Conservation (phyloP, 2,329 filamentous ascomycete species). For the Xylaria sp. region DNA sequence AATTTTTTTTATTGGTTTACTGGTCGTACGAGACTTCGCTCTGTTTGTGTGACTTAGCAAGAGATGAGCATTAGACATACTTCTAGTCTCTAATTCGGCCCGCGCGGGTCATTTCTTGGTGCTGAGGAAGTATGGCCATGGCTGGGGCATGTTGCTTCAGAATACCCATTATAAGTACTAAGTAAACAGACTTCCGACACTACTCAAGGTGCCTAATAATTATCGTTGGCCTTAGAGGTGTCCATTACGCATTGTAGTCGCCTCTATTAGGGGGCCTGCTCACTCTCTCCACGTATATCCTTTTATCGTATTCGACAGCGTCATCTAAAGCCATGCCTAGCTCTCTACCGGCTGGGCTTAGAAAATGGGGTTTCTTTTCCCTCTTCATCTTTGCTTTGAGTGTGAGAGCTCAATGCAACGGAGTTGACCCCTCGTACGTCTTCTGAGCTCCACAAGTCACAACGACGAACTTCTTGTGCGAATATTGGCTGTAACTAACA, state of each 20-base stretch:
- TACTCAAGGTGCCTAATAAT: neutral
- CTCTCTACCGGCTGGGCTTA: conserved; percentile 14
- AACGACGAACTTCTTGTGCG: too few relatives aligned
- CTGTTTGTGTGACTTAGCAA: conserved; percentile 11
- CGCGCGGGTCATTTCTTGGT: neutral
- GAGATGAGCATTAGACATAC: conserved; percentile 8
- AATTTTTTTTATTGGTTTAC: neutral
- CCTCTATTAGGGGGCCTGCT: neutral
- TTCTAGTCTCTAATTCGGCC: conserved; percentile 5
- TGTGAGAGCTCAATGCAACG: conserved; percentile 29
- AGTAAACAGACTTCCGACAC: neutral
- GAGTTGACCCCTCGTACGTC: conserved; percentile 25
- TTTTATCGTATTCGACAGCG: neutral
- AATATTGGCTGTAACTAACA: conserved; percentile 10
- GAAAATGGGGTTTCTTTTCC: conserved; percentile 24
- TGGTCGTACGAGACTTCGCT: conserved; percentile 13
- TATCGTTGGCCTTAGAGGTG: neutral
- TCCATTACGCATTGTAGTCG: neutral
- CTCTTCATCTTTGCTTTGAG: conserved; percentile 24
- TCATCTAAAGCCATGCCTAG: conserved; percentile 17
- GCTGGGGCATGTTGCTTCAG: neutral
- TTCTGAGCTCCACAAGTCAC: neutral
- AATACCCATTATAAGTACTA: conserved; percentile 12
- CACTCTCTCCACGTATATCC: neutral
- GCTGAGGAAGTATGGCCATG: neutral